Percentiles rank a stretch among this genome's conserved stretches.
Conservation (phyloP, 2,329 filamentous ascomycete genomes). For the Fusarium nisikadoi region DNA sequence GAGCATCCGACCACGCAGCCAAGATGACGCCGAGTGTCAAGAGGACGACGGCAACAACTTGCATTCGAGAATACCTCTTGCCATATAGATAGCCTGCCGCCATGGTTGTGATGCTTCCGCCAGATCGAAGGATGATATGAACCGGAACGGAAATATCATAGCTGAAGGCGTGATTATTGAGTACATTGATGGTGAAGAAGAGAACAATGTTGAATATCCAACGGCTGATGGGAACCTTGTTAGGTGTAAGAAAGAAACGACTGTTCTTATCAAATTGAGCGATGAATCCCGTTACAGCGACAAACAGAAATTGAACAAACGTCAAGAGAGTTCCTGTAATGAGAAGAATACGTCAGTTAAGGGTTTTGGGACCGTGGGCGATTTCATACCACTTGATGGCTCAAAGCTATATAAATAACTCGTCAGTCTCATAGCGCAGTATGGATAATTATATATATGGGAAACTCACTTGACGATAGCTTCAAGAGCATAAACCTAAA, state of each 20-base stretch:
- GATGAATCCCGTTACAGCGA: constrained; percentile 80
- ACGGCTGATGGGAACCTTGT: constrained; percentile 82
- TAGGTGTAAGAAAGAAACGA: constrained; percentile 78
- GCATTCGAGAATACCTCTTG: constrained; percentile 82
- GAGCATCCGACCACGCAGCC: constrained; percentile 89
- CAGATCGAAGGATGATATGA: constrained; percentile 95
- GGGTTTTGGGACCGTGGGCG: background rate
- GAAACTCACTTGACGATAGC: constrained; percentile 86
- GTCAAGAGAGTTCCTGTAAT: constrained; percentile 80
- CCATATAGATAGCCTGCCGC: constrained; percentile 87
- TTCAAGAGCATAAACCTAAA: constrained; percentile 92
- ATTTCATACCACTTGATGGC: constrained; percentile 76
- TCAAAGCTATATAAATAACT: constrained; percentile 69
- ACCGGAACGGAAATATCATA: constrained; percentile 97
- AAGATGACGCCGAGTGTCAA: constrained; percentile 88
- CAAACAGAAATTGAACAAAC: constrained; percentile 89
- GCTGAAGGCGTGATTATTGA: constrained; percentile 98
- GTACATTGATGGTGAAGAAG: constrained; percentile 92
- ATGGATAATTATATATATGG: background rate
- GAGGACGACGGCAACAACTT: constrained; percentile 83
- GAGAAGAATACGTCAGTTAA: constrained; percentile 26
- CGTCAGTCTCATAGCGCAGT: constrained; percentile 22
- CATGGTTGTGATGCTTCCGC: constrained; percentile 96
- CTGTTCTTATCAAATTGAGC: constrained; percentile 76
- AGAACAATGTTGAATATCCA: constrained; percentile 91